A percentile compares a stretch with the other conserved stretches of the same genome.
These are phyloP conservation scores for Fraxinus xanthoxyloides DNA, from an alignment of 305 asterid genomes.

Conservation along the genomic window DNA sequence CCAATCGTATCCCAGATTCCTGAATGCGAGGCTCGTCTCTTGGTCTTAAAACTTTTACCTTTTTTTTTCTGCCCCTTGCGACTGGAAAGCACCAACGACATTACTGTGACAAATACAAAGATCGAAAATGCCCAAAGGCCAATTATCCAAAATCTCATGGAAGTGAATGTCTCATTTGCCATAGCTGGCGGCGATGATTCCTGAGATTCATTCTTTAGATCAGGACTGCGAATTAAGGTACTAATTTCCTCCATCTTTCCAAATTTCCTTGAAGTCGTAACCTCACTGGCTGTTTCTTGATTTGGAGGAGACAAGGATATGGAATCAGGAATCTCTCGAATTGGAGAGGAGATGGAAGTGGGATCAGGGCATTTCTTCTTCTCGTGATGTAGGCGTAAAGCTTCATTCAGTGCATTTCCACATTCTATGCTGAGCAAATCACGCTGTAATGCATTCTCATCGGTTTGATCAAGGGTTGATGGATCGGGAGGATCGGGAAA, in stretches of 20 bases:
- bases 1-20: slow-evolving; percentile 49
- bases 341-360: slow-evolving; percentile 33
- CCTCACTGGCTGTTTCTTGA: slow-evolving; percentile 25
- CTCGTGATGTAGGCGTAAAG: slow-evolving; percentile 53
- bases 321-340: slow-evolving; percentile 26
- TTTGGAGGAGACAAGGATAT: slow-evolving; percentile 27
- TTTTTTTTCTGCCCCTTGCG: slow-evolving; percentile 59
- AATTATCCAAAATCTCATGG: slow-evolving; percentile 68
- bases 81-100: slow-evolving; percentile 51
- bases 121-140: slow-evolving; percentile 66
- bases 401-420: slow-evolving; percentile 63
- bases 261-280: slow-evolving; percentile 30
- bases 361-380: slow-evolving; percentile 55
- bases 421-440: slow-evolving; percentile 92
- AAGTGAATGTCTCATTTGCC: slow-evolving; percentile 46
- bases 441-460: slow-evolving; percentile 50
- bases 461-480: slow-evolving; percentile 52
- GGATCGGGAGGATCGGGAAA: slow-evolving; percentile 84
- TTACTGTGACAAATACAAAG: slow-evolving; percentile 44
- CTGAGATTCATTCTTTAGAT: slow-evolving; percentile 34
- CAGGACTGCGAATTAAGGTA: slow-evolving; percentile 6
- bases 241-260: slow-evolving; percentile 34
- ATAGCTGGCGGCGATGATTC: slow-evolving; percentile 46
- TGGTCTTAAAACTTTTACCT: slow-evolving; percentile 48
- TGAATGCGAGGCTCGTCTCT: slow-evolving; percentile 44